Percentiles rank a stretch among this genome's conserved stretches.
phyloP scores from a whole-genome alignment of 805 yeast genomes.

The Nakazawaea ambrosiae region DNA sequence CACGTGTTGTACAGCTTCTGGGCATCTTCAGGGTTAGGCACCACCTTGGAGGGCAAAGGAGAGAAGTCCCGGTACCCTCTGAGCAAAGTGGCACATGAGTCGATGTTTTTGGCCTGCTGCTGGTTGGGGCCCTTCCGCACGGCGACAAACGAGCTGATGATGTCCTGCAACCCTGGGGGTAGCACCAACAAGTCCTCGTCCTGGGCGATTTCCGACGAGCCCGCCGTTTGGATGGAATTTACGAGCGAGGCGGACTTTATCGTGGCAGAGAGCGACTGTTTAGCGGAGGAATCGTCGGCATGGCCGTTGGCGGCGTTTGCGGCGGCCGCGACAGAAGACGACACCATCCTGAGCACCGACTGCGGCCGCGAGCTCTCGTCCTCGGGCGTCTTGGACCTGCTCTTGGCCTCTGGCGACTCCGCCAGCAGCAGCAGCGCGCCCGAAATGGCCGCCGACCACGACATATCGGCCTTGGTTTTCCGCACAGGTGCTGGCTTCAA shows the following conservation, averaged over 20 bases:
- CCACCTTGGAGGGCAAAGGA: conserved; percentile 6
- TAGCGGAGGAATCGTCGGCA: not conserved
- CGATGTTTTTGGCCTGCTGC: too few species aligned
- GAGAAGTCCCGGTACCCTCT: conserved; percentile 9
- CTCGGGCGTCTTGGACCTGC: too few species aligned
- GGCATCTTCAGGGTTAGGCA: conserved; percentile 6
- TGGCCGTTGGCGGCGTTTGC: too few species aligned
- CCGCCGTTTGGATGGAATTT: too few species aligned
- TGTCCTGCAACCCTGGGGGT: conserved; percentile 18
- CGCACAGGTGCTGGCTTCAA: conserved; percentile 13
- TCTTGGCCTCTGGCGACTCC: too few species aligned
- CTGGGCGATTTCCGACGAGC: conserved; percentile 1
- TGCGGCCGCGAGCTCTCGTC: too few species aligned
- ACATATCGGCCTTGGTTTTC: conserved; percentile 1
- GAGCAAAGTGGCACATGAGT: conserved; percentile 2
- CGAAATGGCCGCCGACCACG: conserved; percentile 10
- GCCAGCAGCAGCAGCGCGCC: too few species aligned
- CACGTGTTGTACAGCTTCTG: conserved; percentile 9
- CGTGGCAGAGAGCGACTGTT: conserved; percentile 4
- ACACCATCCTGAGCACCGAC: too few species aligned
- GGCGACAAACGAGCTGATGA: conserved; percentile 17
- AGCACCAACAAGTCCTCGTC: conserved; percentile 9
- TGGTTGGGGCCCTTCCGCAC: conserved; percentile 4
- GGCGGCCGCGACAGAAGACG: too few species aligned
- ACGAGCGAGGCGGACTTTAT: conserved; percentile 6